phyloP scores from a whole-genome alignment of 139 green algal genomes.

The Micractinium conductrix region DNA sequence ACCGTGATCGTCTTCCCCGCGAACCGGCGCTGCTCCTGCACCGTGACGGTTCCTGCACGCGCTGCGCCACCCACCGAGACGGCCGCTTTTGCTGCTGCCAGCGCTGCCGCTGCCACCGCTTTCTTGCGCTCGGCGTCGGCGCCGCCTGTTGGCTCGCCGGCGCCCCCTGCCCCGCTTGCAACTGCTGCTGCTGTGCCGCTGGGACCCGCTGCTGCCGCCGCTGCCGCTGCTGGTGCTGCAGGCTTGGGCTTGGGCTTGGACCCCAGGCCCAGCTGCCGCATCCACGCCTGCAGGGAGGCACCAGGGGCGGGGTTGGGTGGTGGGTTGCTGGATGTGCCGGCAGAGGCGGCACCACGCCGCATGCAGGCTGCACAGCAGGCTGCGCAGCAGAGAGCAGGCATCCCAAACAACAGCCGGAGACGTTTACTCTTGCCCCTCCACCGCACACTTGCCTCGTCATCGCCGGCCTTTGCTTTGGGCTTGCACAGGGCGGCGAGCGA shows the following conservation, averaged over 20 bases:
- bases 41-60: constrained; percentile 31
- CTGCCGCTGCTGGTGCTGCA: not conserved
- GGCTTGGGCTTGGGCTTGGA: constrained; percentile 23
- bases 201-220: too few species aligned
- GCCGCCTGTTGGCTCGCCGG: too few species aligned
- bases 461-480: constrained; percentile 11
- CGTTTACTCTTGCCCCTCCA: not conserved
- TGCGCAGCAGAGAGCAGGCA: not conserved
- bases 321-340: not conserved
- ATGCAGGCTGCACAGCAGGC: not conserved
- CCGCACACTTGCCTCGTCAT: not conserved
- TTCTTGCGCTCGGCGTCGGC: not conserved
- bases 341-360: not conserved
- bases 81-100: constrained; percentile 35
- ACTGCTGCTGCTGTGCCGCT: too few species aligned
- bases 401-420: not conserved
- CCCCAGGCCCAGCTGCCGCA: constrained; percentile 49
- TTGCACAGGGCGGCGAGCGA: constrained; percentile 33
- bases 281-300: constrained; percentile 44
- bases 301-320: not conserved
- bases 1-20: constrained; percentile 85
- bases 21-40: constrained; percentile 71
- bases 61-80: constrained; percentile 29
- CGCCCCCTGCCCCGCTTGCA: too few species aligned
- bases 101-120: constrained; percentile 30